Evolutionary conservation across 2,329 filamentous ascomycete species (phyloP), one percentile per base, ranked within the genome.

Genomic region (Epichloe baconii): DNA sequence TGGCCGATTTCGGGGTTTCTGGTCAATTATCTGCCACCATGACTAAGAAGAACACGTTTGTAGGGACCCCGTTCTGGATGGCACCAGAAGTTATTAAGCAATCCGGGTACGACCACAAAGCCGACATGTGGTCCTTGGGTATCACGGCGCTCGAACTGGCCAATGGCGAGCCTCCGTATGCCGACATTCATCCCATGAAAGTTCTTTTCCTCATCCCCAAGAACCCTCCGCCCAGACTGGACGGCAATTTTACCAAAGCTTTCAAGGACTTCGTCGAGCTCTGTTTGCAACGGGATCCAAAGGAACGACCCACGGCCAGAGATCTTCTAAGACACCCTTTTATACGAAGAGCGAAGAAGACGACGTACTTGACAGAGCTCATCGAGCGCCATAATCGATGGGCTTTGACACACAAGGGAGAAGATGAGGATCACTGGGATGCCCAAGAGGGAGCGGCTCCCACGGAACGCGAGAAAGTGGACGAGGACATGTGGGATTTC

Each of bases 21-120:
- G 91, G 91, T 31, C 93, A 97, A 69, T 77, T 97, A 21, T 94
- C 91, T 10, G 91, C 91, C 6, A 98, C 91, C 47, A 97, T 97
- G 90, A 96, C 91, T 55, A 97, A 97, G 76, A 97, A 97, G 73
- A 97, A 97, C 65, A 97, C 91, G 0, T 98, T 97, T 66, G 91
- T 98, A 35, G 93, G 93, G 36, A 97, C 91, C 0, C 91, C 93
- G 1, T 98, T 97, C 66, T 98, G 93, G 93, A 98, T 98, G 91
- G 91, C 93, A 3, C 91, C 91, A 11, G 91, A 98, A 70, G 91
- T 97, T 51, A 98, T 98, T 68, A 95, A 95, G 71, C 91, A 98
- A 67, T 95, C 89, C 52, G 91, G 91, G 47, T 96, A 97, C 71
- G 91, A 96, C 67, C 88, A 95, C 71, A 96, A 96, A 71, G 91